Base-by-base conservation (phyloP, 139 green algal genomes). In the Chlorella ohadii region DNA sequence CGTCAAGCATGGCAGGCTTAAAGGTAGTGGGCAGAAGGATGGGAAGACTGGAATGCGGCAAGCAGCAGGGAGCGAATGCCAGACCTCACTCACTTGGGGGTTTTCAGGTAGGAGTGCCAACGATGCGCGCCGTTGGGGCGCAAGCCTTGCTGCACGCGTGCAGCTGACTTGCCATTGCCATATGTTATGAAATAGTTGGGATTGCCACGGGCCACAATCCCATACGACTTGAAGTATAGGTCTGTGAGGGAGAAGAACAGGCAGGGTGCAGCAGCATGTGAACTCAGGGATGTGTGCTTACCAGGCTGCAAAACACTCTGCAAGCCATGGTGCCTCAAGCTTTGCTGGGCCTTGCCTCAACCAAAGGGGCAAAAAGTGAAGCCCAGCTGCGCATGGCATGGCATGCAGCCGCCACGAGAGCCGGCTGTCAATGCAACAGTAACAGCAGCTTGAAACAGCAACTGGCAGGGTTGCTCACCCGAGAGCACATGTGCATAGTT, bases 101-200 rank as follows among this genome's bases (percentile, higher is more conserved):
- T 84, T 59, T 87, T 92, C 17, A 83, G 19, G 77, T 97, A 96
- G 72, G 90, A 92, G 83, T 95, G 90, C 91, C 91, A 97, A 33
- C 94, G 86, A 76, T 97, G 94, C 0, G 94, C 94, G 34, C 94
- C 94, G 59, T 97, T 97, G 47, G 94, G 92, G 5, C 94, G 78
- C 76, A 97, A 57, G 31, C 92, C 88, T 3, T 78, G 51, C 61
- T 90, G 84, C 4, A 97, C 79, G 17, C 94, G 87, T 0, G 92
- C 94, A 1, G 92, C 93, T 72, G 87, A 92, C 83, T 96, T 96
- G 71, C 93, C 93, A 82, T 96, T 96, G 56, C 87, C 92, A 79
- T 96, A 96, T 2, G 94, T 96, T 20, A 94, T 90, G 83, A 96
- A 97, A 82, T 96, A 97, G 87, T 97, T 96, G 82, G 93, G 93